These are phyloP conservation scores for Salvia rosmarinus DNA, from an alignment of 257 asterid species.

Conservation along the genomic window DNA sequence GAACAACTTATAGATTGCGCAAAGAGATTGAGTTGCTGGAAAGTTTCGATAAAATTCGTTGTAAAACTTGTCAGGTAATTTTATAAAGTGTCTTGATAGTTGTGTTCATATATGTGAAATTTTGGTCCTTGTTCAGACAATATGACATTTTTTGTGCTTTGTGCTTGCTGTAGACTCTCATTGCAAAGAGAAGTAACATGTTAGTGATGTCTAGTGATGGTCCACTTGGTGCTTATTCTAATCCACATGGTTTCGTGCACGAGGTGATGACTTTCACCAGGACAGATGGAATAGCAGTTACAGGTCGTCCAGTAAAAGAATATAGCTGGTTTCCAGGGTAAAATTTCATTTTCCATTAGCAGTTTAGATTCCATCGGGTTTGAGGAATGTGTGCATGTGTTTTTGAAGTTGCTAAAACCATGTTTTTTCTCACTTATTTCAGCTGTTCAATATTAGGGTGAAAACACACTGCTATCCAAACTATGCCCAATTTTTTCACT, in stretches of 20 bases:
- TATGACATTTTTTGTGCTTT: constrained; percentile 24
- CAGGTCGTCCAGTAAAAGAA: constrained; percentile 73
- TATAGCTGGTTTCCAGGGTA: constrained; percentile 99
- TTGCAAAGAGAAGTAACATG: constrained; percentile 92
- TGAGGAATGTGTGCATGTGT: constrained; percentile 5
- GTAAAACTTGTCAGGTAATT: constrained; percentile 86
- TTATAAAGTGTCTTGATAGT: not conserved
- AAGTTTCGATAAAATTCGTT: constrained; percentile 74
- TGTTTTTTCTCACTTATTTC: not conserved
- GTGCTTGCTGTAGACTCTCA: constrained; percentile 60
- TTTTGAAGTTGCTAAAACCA: constrained; percentile 7
- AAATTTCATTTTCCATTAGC: constrained; percentile 29
- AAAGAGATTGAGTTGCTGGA: constrained; percentile 91
- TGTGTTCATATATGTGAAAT: not conserved
- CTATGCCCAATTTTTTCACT: not conserved
- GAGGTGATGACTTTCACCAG: constrained; percentile 83
- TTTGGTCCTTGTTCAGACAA: not conserved
- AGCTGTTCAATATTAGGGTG: not conserved
- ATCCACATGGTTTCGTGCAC: constrained; percentile 83
- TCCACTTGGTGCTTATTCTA: constrained; percentile 93
- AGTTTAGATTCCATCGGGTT: constrained; percentile 1
- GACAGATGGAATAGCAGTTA: constrained; percentile 68
- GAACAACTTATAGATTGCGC: constrained; percentile 84
- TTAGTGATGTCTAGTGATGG: constrained; percentile 95
- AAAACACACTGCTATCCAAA: not conserved